phyloP scores from a whole-genome alignment of 495 filamentous ascomycete species.

The Neurospora sp. region DNA sequence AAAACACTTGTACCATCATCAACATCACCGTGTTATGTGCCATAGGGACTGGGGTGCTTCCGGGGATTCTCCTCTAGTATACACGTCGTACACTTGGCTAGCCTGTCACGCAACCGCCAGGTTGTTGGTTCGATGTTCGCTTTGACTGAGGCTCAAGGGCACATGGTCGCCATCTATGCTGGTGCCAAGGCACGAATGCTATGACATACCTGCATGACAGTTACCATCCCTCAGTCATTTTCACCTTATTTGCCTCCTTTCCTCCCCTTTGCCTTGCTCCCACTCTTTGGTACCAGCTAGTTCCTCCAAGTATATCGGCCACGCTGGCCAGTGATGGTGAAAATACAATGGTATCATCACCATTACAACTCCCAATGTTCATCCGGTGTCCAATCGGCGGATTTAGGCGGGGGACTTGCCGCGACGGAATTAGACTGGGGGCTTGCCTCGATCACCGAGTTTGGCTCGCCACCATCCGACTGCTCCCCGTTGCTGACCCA shows the following conservation, averaged over 20 bases:
- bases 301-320: neutral
- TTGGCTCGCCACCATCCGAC: constrained; percentile 19
- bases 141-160: neutral
- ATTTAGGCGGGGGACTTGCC: neutral
- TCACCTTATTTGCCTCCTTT: neutral
- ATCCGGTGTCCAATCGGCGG: no score
- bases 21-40: neutral
- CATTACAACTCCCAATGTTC: neutral
- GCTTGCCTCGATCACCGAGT: neutral
- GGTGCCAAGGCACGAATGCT: neutral
- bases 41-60: neutral
- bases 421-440: neutral
- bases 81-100: neutral
- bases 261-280: neutral
- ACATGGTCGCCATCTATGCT: neutral
- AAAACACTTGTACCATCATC: neutral
- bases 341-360: neutral
- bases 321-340: neutral
- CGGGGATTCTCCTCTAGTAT: constrained; percentile 4
- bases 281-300: neutral
- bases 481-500: constrained; percentile 22
- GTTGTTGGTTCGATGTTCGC: neutral
- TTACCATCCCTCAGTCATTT: neutral
- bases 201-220: neutral
- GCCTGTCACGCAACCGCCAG: neutral